Conservation (phyloP, 2,329 filamentous ascomycete genomes). For the Fusarium anguioides region DNA sequence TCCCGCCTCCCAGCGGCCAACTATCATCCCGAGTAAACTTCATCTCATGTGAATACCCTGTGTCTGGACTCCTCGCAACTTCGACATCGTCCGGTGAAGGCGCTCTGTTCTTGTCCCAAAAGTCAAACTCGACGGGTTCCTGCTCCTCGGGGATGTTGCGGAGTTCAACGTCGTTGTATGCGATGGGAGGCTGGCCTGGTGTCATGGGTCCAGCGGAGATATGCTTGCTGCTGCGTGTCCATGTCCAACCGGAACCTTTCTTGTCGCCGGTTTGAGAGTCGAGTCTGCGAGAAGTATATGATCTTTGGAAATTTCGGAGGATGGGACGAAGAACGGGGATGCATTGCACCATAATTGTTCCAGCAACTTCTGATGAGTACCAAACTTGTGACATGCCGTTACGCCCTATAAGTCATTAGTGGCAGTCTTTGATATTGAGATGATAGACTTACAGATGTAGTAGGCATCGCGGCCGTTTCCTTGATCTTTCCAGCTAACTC, state of each 20-base stretch:
- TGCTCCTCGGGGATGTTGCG: conserved; percentile 39
- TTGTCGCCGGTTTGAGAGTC: conserved; percentile 30
- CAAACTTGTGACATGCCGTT: conserved; percentile 45
- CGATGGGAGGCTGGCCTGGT: conserved; percentile 1
- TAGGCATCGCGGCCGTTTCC: conserved; percentile 58
- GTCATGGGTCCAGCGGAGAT: conserved; percentile 19
- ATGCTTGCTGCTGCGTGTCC: conserved; percentile 38
- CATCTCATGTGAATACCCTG: not conserved
- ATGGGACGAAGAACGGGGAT: conserved; percentile 63
- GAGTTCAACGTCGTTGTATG: conserved; percentile 30
- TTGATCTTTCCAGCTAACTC: conserved; percentile 61
- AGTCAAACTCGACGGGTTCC: conserved; percentile 25
- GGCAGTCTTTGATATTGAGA: not conserved
- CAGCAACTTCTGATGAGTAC: conserved; percentile 63
- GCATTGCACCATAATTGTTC: conserved; percentile 66
- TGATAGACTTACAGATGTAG: conserved; percentile 56
- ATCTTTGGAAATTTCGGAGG: conserved; percentile 47
- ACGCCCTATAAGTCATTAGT: conserved; percentile 29
- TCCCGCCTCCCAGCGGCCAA: conserved; percentile 31
- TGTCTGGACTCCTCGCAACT: not conserved
- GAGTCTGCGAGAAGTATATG: conserved; percentile 39
- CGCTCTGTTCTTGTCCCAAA: conserved; percentile 22
- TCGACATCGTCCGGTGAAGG: conserved; percentile 14
- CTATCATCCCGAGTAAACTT: conserved; percentile 25
- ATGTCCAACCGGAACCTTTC: conserved; percentile 36